Conservation (phyloP, 805 yeast species). For the Pichia scutulata region DNA sequence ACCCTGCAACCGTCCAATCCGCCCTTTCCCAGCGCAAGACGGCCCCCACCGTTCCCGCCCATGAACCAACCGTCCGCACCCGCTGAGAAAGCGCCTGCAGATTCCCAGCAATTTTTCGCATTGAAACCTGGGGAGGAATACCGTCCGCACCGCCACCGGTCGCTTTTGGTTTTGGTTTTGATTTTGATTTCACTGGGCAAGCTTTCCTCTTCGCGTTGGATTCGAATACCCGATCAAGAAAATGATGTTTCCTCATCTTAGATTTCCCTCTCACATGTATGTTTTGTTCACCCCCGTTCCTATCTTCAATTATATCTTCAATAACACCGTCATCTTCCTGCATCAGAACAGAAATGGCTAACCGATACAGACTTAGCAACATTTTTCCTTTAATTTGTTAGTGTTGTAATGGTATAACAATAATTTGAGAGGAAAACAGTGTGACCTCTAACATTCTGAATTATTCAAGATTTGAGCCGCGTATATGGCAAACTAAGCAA, state of each 20-base stretch:
- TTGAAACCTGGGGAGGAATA: neutral
- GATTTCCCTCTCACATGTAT: too few relatives aligned
- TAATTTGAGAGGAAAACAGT: neutral
- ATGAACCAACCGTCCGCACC: neutral
- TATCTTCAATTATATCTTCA: neutral
- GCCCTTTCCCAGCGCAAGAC: constrained; percentile 58
- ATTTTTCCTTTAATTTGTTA: neutral
- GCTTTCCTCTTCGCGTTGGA: neutral
- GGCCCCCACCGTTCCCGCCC: neutral
- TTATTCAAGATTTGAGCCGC: too few relatives aligned
- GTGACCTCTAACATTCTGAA: too few relatives aligned
- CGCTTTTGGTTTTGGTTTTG: too few relatives aligned
- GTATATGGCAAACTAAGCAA: too few relatives aligned
- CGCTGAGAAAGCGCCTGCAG: neutral
- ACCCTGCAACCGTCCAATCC: constrained; percentile 51
- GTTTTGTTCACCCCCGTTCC: too few relatives aligned
- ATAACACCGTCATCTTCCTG: neutral
- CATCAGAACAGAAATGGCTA: constrained; percentile 2
- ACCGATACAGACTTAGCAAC: neutral
- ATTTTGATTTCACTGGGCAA: neutral
- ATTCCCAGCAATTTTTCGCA: neutral
- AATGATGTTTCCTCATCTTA: neutral
- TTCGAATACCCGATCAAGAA: neutral
- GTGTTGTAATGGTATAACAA: neutral
- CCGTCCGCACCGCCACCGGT: neutral